phyloP scores from a whole-genome alignment of 2,329 filamentous ascomycete species.

The Fusarium sp. region DNA sequence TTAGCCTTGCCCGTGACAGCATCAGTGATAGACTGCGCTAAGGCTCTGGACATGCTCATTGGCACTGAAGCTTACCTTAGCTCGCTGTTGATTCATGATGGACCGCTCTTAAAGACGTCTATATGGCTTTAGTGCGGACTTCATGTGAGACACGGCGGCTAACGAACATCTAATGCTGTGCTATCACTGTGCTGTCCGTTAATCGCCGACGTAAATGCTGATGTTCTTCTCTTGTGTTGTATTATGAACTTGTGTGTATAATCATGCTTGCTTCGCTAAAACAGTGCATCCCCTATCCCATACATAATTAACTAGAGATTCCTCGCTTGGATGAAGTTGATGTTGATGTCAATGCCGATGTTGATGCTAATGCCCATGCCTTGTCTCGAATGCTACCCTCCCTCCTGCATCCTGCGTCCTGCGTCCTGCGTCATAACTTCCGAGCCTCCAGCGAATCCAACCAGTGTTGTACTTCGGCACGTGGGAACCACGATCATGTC shows the following conservation, averaged over 20 bases:
- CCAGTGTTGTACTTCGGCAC: slow-evolving; percentile 12
- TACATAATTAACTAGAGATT: neutral
- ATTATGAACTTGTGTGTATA: neutral
- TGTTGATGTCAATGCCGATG: neutral
- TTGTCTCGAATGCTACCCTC: slow-evolving; percentile 1
- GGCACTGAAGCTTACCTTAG: neutral
- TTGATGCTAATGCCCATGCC: neutral
- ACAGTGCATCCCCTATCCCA: neutral
- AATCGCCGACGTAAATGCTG: neutral
- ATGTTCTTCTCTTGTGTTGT: neutral
- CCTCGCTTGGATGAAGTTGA: neutral
- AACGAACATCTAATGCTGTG: neutral
- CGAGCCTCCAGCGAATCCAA: slow-evolving; percentile 6
- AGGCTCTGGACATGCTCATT: neutral
- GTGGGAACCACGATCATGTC: slow-evolving; percentile 24
- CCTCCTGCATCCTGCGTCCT: neutral
- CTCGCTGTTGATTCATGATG: neutral
- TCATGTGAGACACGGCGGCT: slow-evolving; percentile 17
- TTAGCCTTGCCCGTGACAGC: neutral
- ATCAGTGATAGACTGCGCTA: neutral
- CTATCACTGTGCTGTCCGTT: neutral
- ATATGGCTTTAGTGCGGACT: slow-evolving; percentile 19
- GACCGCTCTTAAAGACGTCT: slow-evolving; percentile 1
- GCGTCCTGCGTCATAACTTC: slow-evolving; percentile 3
- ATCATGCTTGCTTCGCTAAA: neutral